These are phyloP conservation scores for Penicillium alfredii DNA, from an alignment of 495 filamentous ascomycete genomes.

Conservation along the genomic window DNA sequence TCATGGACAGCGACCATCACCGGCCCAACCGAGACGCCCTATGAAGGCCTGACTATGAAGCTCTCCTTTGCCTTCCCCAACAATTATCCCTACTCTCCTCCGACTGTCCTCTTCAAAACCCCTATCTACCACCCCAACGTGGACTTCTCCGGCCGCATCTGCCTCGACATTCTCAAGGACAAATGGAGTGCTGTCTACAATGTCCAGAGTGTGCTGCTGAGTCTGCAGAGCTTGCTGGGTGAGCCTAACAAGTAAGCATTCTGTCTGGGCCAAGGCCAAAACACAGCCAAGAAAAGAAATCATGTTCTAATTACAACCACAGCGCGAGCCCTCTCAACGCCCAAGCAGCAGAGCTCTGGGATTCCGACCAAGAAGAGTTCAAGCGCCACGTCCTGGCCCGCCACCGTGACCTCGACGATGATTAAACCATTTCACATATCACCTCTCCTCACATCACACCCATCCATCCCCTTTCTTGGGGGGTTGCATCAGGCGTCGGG, in stretches of 20 bases:
- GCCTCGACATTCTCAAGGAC: constrained; percentile 95
- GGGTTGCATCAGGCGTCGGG: constrained; percentile 19
- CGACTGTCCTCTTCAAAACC: constrained; percentile 87
- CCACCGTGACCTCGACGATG: constrained; percentile 57
- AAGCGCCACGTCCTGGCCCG: constrained; percentile 65
- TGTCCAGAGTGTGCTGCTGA: constrained; percentile 84
- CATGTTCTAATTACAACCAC: constrained; percentile 11
- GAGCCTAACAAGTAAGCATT: constrained; percentile 89
- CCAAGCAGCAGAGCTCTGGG: constrained; percentile 94
- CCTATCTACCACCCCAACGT: constrained; percentile 94
- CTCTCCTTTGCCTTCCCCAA: constrained; percentile 85
- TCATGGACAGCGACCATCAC: constrained; percentile 90
- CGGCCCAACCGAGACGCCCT: constrained; percentile 87
- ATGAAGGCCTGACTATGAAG: constrained; percentile 84
- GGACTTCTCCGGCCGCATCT: constrained; percentile 87
- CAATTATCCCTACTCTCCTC: constrained; percentile 92
- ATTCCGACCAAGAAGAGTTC: constrained; percentile 80
- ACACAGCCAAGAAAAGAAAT: background rate
- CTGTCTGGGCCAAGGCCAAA: no score
- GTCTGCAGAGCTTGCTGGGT: constrained; percentile 88
- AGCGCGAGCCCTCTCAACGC: constrained; percentile 94
- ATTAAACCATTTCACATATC: constrained; percentile 20
- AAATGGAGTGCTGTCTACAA: constrained; percentile 98
- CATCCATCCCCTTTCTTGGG: constrained; percentile 6
- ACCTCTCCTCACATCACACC: background rate